A percentile compares a stretch with the other conserved stretches of the same genome.
phyloP scores from a whole-genome alignment of 768 basidiomycete genomes.

The Solioccasus polychromus region DNA sequence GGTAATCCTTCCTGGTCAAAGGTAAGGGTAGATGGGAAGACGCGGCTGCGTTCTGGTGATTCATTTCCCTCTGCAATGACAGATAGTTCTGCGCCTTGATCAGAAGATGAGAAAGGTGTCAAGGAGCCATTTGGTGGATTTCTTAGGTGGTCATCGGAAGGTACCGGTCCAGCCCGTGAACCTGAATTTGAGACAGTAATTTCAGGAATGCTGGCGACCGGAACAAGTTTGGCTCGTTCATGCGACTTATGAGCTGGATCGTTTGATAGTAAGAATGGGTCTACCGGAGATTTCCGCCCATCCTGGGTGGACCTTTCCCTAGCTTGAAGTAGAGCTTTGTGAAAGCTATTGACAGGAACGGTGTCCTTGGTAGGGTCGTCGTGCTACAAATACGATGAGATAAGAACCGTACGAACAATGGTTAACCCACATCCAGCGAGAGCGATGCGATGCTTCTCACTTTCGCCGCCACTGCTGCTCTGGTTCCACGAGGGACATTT shows the following conservation, averaged over 20 bases:
- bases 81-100: slow-evolving; percentile 50
- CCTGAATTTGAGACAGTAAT: slow-evolving; percentile 1
- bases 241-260: neutral
- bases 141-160: slow-evolving; percentile 1
- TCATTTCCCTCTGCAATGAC: slow-evolving; percentile 75
- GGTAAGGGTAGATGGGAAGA: neutral
- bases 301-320: slow-evolving; percentile 22
- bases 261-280: neutral
- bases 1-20: neutral
- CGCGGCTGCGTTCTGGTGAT: slow-evolving; percentile 38
- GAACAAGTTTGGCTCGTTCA: slow-evolving; percentile 1
- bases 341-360: slow-evolving; percentile 44
- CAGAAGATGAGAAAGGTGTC: slow-evolving; percentile 20
- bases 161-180: neutral
- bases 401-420: neutral
- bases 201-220: slow-evolving; percentile 5
- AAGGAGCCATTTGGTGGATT: slow-evolving; percentile 1
- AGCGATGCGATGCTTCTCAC: slow-evolving; percentile 39
- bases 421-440: slow-evolving; percentile 44
- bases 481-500: slow-evolving; percentile 48
- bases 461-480: slow-evolving; percentile 42
- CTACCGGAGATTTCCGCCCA: neutral
- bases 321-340: slow-evolving; percentile 41
- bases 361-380: slow-evolving; percentile 39
- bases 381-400: slow-evolving; percentile 31